These are phyloP conservation scores for Aspergillus taichungensis DNA, from an alignment of 495 filamentous ascomycete genomes.

Conservation along the genomic window DNA sequence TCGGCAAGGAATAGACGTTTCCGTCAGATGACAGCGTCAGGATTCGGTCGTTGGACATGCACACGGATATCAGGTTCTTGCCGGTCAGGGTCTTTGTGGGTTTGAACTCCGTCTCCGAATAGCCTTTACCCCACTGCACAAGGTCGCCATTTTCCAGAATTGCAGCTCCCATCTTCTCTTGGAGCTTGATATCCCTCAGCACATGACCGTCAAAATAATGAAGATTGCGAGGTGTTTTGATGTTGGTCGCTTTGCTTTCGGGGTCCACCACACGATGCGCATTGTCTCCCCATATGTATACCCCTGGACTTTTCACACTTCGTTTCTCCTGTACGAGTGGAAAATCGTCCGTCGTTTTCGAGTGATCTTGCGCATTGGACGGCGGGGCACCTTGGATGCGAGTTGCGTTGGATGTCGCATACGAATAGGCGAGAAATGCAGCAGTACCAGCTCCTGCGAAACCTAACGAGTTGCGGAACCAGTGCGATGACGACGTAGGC, in stretches of 20 bases:
- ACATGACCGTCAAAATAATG: conserved; percentile 77
- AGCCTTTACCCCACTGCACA: conserved; percentile 83
- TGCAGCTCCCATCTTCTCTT: conserved; percentile 75
- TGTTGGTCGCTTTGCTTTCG: conserved; percentile 60
- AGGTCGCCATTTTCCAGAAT: conserved; percentile 83
- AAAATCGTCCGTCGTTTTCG: conserved; percentile 44
- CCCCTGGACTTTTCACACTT: conserved; percentile 81
- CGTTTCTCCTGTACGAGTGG: conserved; percentile 79
- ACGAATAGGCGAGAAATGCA: conserved; percentile 29
- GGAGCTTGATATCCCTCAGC: conserved; percentile 80
- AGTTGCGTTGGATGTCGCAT: conserved; percentile 14
- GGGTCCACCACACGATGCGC: conserved; percentile 76
- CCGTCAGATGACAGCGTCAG: conserved; percentile 70
- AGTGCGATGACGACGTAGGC: conserved; percentile 15
- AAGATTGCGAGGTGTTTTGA: conserved; percentile 75
- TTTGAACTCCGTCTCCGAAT: conserved; percentile 43
- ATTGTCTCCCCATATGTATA: conserved; percentile 93
- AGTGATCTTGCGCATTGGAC: conserved; percentile 13
- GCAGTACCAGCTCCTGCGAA: conserved; percentile 28
- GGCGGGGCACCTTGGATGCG: conserved; percentile 13
- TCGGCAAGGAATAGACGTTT: conserved; percentile 78
- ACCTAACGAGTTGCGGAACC: conserved; percentile 28
- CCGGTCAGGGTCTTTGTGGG: conserved; percentile 70
- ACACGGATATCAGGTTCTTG: conserved; percentile 65
- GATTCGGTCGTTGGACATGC: conserved; percentile 71